Evolutionary conservation across 1,284 basidiomycete species (phyloP).

Genomic region (Marasmius fiardii): DNA sequence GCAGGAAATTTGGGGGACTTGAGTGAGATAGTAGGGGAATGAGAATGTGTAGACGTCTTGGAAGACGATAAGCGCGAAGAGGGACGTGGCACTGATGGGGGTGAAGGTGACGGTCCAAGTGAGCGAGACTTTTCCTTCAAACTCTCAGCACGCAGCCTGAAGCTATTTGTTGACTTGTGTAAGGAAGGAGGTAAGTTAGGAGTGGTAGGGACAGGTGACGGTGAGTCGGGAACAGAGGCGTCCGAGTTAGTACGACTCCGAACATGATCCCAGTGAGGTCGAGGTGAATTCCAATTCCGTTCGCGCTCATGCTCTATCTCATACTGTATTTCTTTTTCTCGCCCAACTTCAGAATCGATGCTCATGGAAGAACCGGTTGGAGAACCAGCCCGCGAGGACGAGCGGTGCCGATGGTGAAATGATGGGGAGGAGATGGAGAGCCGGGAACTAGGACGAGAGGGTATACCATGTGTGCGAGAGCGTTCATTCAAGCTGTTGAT

Average conservation of each 20-base stretch:
- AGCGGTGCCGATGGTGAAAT: constrained; percentile 23
- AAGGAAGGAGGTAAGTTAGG: constrained; percentile 1
- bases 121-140: constrained; percentile 1
- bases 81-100: background rate
- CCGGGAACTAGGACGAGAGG: constrained; percentile 31
- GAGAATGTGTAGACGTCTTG: background rate
- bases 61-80: background rate
- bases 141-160: constrained; percentile 9
- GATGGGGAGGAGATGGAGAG: constrained; percentile 25
- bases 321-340: constrained; percentile 27
- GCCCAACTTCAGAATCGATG: constrained; percentile 29
- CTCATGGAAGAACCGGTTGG: constrained; percentile 34
- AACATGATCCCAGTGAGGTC: constrained; percentile 42
- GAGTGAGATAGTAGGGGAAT: background rate
- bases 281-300: constrained; percentile 59
- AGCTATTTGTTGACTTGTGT: constrained; percentile 1
- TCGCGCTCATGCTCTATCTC: constrained; percentile 39
- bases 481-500: constrained; percentile 25
- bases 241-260: constrained; percentile 9
- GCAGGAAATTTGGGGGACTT: background rate
- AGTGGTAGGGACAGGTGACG: constrained; percentile 2
- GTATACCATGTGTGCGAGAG: constrained; percentile 27
- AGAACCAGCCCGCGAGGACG: constrained; percentile 35
- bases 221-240: constrained; percentile 7
- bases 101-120: background rate